Base-by-base conservation (phyloP, 495 filamentous ascomycete genomes). In the Penicillium odoratum region DNA sequence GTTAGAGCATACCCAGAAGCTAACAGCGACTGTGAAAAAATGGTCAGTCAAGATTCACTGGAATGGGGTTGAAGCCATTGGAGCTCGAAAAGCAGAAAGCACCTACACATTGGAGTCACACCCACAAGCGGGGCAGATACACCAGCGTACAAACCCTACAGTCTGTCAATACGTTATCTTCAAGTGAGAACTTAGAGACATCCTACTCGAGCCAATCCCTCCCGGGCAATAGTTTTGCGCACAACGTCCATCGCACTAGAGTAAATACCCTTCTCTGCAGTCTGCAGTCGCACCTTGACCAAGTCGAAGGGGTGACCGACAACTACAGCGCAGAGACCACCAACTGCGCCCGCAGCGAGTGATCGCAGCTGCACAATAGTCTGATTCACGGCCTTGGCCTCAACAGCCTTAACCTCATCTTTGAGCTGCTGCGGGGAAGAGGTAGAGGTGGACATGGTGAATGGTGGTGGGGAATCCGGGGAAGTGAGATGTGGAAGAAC, bases 91-190 rank as follows among this genome's bases (percentile, higher is more conserved):
- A n/a, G 16, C 36, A 82, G 4, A 18, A 30, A n/a, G 16, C 36
- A 82, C 91, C 78, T 85, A 97, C 93, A 98, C 95, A 98, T 98
- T 31, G 94, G 94, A 58, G 94, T 98, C 18, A 98, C 94, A 42
- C 95, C 94, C 10, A 96, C 87, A 59, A 98, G 77, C 42, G 94
- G 95, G 64, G 95, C 94, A 54, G 87, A 91, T 31, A 98, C 94
- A 75, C 94, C 94, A n/a, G 94, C 94, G 77, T 98, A 98, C 55
- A 98, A 72, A 9, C 94, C 94, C 83, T 87, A 56, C 29, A 38
- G 57, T 11, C 50, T 49, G 44, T 31, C 30, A 25, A 16, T 16
- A 26, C 21, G 55, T 34, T n/a, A 16, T 2, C 5, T 7, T 40
- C 28, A 4, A 13, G 26, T 21, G 10, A 6, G 46, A 40, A 2